Base-by-base conservation (phyloP, 306 rosid species). In the Macrotyloma uniflorum region DNA sequence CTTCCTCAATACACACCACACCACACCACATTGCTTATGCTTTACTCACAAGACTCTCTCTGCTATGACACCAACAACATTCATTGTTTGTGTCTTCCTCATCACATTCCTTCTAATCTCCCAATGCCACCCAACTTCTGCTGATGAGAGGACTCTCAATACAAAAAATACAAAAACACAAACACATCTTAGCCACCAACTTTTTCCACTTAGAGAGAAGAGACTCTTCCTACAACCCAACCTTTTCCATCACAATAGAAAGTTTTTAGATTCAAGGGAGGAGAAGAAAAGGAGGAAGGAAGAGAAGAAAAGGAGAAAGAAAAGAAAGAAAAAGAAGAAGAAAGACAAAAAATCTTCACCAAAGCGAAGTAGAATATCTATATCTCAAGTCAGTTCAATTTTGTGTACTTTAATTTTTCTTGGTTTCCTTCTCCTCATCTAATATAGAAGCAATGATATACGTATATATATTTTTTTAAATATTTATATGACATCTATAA, bases 361-460 rank as follows among this genome's bases (percentile, higher is more conserved):
- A 0, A 73, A 19, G 6, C 22, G 3, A 0, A 66, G 14, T 36
- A 22, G 32, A 66, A 46, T 78, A 22, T 78, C 86, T 13, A 19
- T 45, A 8, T 46, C 18, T 19, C 80, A 20, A 0, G 83, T 67
- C 1, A 7, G 1, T 16, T 46, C 24, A 6, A 11, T 47, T 35
- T 5, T 83, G 45, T 72, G 75, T 8, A 8, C 53, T 10, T 78
- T 77, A 6, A 35, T 83, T 51, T 26, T 78, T 6, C 50, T 78
- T 26, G 57, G 23, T 57, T 57, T 66, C 67, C 0, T 55, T 67
- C 0, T 55, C 32, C 43, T 72, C 0, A 18, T 70, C 8, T 78
- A 58, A 46, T n/a, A n/a, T n/a, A n/a, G n/a, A n/a, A n/a, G n/a
- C n/a, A n/a, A n/a, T n/a, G n/a, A n/a, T n/a, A n/a, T n/a, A n/a